phyloP scores from a whole-genome alignment of 73 alveolate genomes.

The Uronychia setigera region DNA sequence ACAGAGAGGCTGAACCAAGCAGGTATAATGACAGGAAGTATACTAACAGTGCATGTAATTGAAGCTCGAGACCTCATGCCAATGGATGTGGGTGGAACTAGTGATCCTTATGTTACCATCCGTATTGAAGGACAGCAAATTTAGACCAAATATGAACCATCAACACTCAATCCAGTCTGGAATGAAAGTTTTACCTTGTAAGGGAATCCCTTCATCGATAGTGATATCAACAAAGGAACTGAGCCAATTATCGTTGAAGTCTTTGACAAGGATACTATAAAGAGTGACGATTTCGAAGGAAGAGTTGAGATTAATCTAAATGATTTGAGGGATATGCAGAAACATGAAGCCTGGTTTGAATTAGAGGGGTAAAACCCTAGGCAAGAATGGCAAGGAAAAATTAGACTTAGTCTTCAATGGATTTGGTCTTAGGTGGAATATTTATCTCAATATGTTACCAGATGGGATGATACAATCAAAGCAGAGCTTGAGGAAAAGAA shows the following conservation, averaged over 20 bases:
- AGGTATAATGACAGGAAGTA: conserved; percentile 61
- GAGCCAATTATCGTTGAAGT: conserved; percentile 45
- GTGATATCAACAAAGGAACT: conserved; percentile 22
- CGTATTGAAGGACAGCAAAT: conserved; percentile 34
- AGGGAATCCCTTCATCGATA: not conserved
- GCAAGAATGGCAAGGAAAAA: conserved; percentile 28
- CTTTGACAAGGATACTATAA: conserved; percentile 55
- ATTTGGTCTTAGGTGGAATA: conserved; percentile 51
- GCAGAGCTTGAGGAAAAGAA: conserved; percentile 46
- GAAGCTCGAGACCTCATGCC: conserved; percentile 66
- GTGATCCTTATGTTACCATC: conserved; percentile 63
- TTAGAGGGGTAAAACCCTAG: conserved; percentile 15
- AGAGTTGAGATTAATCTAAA: conserved; percentile 19
- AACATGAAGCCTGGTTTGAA: conserved; percentile 56
- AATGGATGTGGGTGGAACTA: conserved; percentile 62
- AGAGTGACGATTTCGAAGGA: conserved; percentile 64
- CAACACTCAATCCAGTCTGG: conserved; percentile 64
- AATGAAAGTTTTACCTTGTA: conserved; percentile 60
- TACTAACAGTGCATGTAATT: conserved; percentile 53
- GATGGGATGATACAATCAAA: conserved; percentile 60
- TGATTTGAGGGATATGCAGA: conserved; percentile 42
- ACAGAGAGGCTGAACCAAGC: conserved; percentile 33
- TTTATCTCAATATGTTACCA: conserved; percentile 13
- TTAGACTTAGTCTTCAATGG: conserved; percentile 59
- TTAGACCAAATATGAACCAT: conserved; percentile 35